Percentiles rank a stretch among this genome's conserved stretches.
These are phyloP conservation scores for Pythium volutum DNA, from an alignment of 352 stramenopile species.

Conservation along the genomic window DNA sequence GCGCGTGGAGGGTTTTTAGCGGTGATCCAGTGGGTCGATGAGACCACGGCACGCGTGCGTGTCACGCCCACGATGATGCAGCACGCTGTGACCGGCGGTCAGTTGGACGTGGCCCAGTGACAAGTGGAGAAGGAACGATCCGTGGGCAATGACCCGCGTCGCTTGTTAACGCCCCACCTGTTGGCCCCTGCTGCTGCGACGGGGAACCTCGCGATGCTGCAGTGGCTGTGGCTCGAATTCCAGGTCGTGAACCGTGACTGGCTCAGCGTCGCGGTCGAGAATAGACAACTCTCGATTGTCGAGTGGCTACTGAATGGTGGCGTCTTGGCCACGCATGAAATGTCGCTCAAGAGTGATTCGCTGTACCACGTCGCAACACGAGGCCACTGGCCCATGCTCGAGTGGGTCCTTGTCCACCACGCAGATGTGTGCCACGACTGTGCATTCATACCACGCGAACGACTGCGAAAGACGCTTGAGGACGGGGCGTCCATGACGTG, in stretches of 20 bases:
- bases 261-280: neutral
- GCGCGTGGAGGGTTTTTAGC: neutral
- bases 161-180: neutral
- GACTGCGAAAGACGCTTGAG: neutral
- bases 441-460: neutral
- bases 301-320: neutral
- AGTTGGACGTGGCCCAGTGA: constrained; percentile 6
- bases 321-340: neutral
- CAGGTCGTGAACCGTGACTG: neutral
- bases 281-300: neutral
- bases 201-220: neutral
- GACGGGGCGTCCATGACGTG: neutral
- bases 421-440: neutral
- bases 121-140: neutral
- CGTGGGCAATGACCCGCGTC: neutral
- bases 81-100: neutral
- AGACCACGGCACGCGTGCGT: neutral
- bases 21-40: constrained; percentile 11
- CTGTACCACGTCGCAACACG: neutral
- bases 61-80: constrained; percentile 1
- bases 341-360: neutral
- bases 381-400: constrained; percentile 3
- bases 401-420: neutral
- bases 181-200: neutral
- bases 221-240: constrained; percentile 9